A percentile compares a stretch with the other conserved stretches of the same genome.
These are phyloP conservation scores for Escallonia herrerae DNA, from an alignment of 129 eudicot genomes.

Conservation along the genomic window DNA sequence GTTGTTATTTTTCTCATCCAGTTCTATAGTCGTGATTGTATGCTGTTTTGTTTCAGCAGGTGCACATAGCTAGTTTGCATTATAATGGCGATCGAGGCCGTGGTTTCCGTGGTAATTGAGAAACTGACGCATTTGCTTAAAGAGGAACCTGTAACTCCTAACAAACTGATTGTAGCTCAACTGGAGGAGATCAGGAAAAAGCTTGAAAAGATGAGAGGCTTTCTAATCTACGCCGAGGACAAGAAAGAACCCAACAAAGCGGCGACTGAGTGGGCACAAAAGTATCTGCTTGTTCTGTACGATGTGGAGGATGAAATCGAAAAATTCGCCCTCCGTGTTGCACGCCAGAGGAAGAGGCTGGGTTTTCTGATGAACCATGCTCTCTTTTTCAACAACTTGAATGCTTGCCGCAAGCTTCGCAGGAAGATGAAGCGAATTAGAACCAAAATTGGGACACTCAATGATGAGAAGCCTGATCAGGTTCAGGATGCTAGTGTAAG, in stretches of 20 bases:
- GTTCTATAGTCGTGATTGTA: too few relatives aligned
- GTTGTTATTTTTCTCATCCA: too few relatives aligned
- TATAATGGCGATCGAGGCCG: constrained; percentile 38
- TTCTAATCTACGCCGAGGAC: constrained; percentile 10
- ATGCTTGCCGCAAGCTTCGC: constrained; percentile 33
- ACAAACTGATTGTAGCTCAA: constrained; percentile 22
- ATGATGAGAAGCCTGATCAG: constrained; percentile 2
- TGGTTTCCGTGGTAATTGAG: constrained; percentile 31
- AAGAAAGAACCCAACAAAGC: neutral
- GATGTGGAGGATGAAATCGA: constrained; percentile 36
- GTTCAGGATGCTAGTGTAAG: neutral
- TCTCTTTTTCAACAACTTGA: constrained; percentile 28
- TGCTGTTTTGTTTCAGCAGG: too few relatives aligned
- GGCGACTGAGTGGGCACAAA: constrained; percentile 5
- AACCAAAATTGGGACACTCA: neutral
- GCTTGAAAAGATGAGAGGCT: constrained; percentile 17
- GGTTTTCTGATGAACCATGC: constrained; percentile 27
- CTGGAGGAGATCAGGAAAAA: constrained; percentile 16
- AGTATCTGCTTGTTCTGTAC: constrained; percentile 23
- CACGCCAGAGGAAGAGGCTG: constrained; percentile 26
- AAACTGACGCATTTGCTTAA: constrained; percentile 35
- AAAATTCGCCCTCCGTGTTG: constrained; percentile 16
- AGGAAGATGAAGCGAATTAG: constrained; percentile 16
- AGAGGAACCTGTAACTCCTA: constrained; percentile 23
- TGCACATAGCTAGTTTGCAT: too few relatives aligned